Conservation (phyloP, 495 filamentous ascomycete genomes). For the Usnea hakonensis region DNA sequence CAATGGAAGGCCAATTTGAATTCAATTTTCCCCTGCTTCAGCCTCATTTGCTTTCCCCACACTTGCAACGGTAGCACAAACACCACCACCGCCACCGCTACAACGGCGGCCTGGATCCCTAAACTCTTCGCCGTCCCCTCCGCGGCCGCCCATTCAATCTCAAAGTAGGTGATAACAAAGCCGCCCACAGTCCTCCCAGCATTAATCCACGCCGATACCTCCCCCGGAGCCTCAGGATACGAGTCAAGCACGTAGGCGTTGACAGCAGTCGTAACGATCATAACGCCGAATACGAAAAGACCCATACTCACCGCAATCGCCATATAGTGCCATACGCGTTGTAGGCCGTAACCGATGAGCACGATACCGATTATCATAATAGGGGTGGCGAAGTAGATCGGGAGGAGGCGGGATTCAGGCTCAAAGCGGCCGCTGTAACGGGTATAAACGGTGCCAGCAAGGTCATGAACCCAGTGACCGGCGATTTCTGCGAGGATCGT, state of each 20-base stretch:
- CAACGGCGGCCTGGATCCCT: background rate
- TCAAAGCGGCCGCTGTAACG: conserved; percentile 46
- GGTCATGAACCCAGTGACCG: conserved; percentile 55
- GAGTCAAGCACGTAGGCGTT: conserved; percentile 54
- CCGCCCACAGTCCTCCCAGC: conserved; percentile 38
- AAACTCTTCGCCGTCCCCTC: background rate
- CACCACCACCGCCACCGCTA: too few species aligned
- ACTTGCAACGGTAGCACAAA: too few species aligned
- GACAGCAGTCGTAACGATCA: conserved; percentile 55
- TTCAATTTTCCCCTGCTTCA: too few species aligned
- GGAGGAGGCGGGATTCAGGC: conserved; percentile 50
- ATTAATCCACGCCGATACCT: conserved; percentile 49
- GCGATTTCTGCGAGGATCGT: conserved; percentile 44
- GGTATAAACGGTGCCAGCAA: conserved; percentile 40
- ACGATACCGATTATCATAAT: conserved; percentile 45
- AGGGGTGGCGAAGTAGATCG: conserved; percentile 41
- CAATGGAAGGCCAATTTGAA: too few species aligned
- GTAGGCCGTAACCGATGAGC: conserved; percentile 47
- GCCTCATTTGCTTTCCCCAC: too few species aligned
- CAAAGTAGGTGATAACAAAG: conserved; percentile 47
- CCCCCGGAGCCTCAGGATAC: conserved; percentile 50
- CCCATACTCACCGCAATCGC: conserved; percentile 45
- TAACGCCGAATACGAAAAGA: conserved; percentile 50
- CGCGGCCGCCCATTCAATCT: conserved; percentile 33
- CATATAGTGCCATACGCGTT: conserved; percentile 49